These are phyloP conservation scores for Mycena floridula DNA, from an alignment of 768 basidiomycete genomes.

Conservation along the genomic window DNA sequence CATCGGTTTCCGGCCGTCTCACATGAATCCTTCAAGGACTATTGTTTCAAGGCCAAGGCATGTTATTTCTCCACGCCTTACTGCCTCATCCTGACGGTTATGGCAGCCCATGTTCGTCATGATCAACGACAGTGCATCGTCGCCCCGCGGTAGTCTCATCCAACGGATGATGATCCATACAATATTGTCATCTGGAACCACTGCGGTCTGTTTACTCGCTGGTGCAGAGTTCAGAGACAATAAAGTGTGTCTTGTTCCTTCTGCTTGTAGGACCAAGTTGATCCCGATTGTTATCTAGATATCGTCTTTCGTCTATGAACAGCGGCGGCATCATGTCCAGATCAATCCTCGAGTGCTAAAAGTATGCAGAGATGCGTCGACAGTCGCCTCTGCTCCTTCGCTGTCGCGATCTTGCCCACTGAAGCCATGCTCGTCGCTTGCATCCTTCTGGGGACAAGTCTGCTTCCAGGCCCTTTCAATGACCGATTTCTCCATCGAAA, in stretches of 20 bases:
- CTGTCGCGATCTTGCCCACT: no score
- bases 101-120: slow-evolving; percentile 64
- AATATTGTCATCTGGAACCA: slow-evolving; percentile 39
- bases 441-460: no score
- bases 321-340: background rate
- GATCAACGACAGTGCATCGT: slow-evolving; percentile 38
- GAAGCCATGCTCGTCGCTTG: no score
- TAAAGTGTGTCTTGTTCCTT: slow-evolving; percentile 34
- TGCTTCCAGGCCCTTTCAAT: no score
- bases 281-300: slow-evolving; percentile 31
- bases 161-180: slow-evolving; percentile 46
- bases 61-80: no score
- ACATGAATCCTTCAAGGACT: slow-evolving; percentile 43
- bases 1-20: slow-evolving; percentile 37
- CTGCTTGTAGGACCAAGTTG: background rate
- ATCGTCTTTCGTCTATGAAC: slow-evolving; percentile 50
- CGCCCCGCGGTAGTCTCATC: slow-evolving; percentile 25
- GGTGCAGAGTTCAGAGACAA: slow-evolving; percentile 57
- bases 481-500: background rate
- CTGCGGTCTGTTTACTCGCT: slow-evolving; percentile 45
- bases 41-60: no score
- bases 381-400: no score
- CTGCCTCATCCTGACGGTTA: slow-evolving; percentile 13
- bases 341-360: no score
- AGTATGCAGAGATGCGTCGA: no score